These are phyloP conservation scores for Hymenoscyphus occultus DNA, from an alignment of 2,329 filamentous ascomycete species.

Conservation along the genomic window DNA sequence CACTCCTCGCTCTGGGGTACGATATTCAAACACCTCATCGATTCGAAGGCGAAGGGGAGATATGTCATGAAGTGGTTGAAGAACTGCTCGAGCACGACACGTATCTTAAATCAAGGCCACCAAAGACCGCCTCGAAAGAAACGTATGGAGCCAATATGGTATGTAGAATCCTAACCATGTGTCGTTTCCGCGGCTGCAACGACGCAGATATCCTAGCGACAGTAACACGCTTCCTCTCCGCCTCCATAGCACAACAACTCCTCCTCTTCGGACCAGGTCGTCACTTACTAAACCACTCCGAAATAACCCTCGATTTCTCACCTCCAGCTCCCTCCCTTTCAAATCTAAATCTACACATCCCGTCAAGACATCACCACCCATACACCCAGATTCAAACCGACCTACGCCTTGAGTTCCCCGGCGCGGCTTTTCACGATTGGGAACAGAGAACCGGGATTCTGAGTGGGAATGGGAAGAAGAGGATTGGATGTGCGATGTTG, in stretches of 20 bases:
- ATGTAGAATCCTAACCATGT: conserved; percentile 32
- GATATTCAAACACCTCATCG: conserved; percentile 30
- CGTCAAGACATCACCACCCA: conserved; percentile 24
- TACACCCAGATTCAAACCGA: conserved; percentile 33
- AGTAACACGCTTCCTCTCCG: conserved; percentile 35
- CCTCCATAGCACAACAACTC: conserved; percentile 35
- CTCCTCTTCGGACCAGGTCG: conserved; percentile 33
- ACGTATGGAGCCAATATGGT: conserved; percentile 35
- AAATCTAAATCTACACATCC: too few relatives aligned
- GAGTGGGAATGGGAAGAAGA: conserved; percentile 35
- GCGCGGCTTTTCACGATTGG: conserved; percentile 31
- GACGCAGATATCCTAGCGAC: conserved; percentile 35
- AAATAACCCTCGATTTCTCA: conserved; percentile 31
- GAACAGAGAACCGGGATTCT: conserved; percentile 35
- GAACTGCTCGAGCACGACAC: conserved; percentile 32
- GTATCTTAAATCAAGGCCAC: conserved; percentile 31
- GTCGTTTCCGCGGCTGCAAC: conserved; percentile 30
- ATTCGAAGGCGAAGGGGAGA: conserved; percentile 25
- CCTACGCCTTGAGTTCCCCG: conserved; percentile 33
- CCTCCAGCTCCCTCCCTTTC: too few relatives aligned
- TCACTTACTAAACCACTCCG: conserved; percentile 32
- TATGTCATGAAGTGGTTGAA: conserved; percentile 35
- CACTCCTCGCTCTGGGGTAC: conserved; percentile 33
- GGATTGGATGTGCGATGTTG: conserved; percentile 38
- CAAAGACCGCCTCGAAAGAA: conserved; percentile 33